Percentiles rank a stretch among this genome's conserved stretches.
Evolutionary conservation across 371 early-diverging fungal species (phyloP).

Genomic region (Mycotypha africana): DNA sequence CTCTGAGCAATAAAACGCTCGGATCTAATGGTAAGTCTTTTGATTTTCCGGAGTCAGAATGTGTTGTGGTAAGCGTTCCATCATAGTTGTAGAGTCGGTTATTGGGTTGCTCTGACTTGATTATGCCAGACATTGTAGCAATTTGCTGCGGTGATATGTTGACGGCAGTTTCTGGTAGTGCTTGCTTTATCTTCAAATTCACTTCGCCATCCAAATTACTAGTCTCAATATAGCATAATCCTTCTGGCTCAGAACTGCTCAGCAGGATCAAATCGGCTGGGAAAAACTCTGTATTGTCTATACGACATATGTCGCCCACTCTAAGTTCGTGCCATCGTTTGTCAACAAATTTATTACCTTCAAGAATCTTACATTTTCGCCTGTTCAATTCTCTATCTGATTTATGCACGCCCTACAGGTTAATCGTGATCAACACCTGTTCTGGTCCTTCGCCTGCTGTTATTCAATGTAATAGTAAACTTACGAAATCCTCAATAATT

Average conservation of each 20-base stretch:
- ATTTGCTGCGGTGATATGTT: slow-evolving; percentile 56
- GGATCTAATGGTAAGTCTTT: slow-evolving; percentile 73
- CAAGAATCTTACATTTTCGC: slow-evolving; percentile 60
- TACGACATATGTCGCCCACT: slow-evolving; percentile 89
- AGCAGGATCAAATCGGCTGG: slow-evolving; percentile 91
- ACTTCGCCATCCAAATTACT: slow-evolving; percentile 95
- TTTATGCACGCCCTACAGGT: slow-evolving; percentile 47
- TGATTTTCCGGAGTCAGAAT: slow-evolving; percentile 20
- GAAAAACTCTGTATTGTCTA: slow-evolving; percentile 81
- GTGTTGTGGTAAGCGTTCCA: slow-evolving; percentile 52
- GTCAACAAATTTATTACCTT: slow-evolving; percentile 57
- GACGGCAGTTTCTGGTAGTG: slow-evolving; percentile 64
- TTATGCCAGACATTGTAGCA: slow-evolving; percentile 45
- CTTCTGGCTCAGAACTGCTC: slow-evolving; percentile 83
- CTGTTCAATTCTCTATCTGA: slow-evolving; percentile 78
- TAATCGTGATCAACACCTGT: not conserved
- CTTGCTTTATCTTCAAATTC: slow-evolving; percentile 90
- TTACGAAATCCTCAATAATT: slow-evolving; percentile 89
- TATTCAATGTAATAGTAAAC: slow-evolving; percentile 16
- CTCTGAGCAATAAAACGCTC: slow-evolving; percentile 70
- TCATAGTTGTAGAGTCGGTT: slow-evolving; percentile 84
- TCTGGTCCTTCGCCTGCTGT: not conserved
- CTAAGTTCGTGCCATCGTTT: slow-evolving; percentile 71
- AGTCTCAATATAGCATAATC: slow-evolving; percentile 92
- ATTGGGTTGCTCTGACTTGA: slow-evolving; percentile 81